Base-by-base conservation (phyloP, 2,329 filamentous ascomycete genomes). In the Drechslerella dactyloides region DNA sequence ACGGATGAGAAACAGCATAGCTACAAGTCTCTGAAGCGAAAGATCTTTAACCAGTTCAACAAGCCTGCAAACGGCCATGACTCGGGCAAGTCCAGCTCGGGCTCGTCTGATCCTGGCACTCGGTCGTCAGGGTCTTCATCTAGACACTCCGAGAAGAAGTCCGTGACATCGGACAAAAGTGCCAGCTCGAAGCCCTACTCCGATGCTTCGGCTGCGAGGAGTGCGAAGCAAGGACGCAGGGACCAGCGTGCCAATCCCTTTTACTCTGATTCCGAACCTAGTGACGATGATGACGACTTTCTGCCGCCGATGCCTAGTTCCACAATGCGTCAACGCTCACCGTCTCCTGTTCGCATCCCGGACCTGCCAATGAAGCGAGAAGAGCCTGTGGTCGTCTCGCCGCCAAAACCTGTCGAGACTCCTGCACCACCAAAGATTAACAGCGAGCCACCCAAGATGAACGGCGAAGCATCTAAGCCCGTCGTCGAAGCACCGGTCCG, bases 1-100 rank as follows among this genome's bases (percentile, higher is more conserved):
- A 76, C 75, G 2, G 68, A 76, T n/a, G 76, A 76, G 53, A 74
- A 75, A 33, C 76, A 76, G 35, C 76, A 77, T 52, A 75, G 74
- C 53, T 77, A 77, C 59, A 55, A 60, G 2, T 68, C 73, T 17
- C 54, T 77, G 48, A 75, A 75, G 48, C 73, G 62, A 42, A 73
- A 72, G 40, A 69, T 74, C 11, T 69, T 50, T 40, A 66, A 73
- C 23, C 69, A 73, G 19, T 69, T 73, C 59, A 74, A 68, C 56
- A 74, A 73, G 7, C 61, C 60, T 7, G 37, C 60, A 15, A 61
- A 52, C 42, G 68, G 60, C 46, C 50, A 72, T 13, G 60, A 64
- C 30, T 72, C 68, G 44, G 56, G 60, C 10, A 65, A 64, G n/a
- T 72, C 68, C 21, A 72, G 68, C 51, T 72, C 68, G 30, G 66